Evolutionary conservation across 148 eudicot species (phyloP), one percentile per base, ranked within the genome.

Genomic region (Silene conica): DNA sequence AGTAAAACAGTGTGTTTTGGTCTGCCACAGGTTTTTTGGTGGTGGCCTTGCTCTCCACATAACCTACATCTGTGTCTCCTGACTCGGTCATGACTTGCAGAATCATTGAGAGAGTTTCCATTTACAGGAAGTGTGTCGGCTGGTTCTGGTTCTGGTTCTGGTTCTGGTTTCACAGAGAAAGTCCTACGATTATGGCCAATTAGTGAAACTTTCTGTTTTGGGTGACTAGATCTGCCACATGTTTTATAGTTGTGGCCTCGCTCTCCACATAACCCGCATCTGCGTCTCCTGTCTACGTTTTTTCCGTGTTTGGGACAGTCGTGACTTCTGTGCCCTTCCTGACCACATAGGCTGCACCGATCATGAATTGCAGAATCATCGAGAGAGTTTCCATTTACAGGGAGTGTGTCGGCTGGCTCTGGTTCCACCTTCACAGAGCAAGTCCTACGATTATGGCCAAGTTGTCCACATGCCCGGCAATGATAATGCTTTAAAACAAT

Each of bases 41-140:
- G 90, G 76, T 95, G 98, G 31, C 98, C 97, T 69, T 80, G 86
- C 71, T 86, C 80, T 46, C 96, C 92, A 61, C 98, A 95, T 14
- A 86, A 26, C 60, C 82, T 79, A 76, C 99, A 95, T 70, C 61
- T 87, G 85, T 83, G 84, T 62, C 85, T 78, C 73, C n/a, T n/a
- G n/a, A n/a, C n/a, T n/a, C 69, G 72, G 21, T n/a, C 25, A 22
- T 23, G 65, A 61, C 65, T 61, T 5, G 28, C 5, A 45, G 34
- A 48, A 8, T 45, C 38, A 45, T 46, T 18, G 7, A 6, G 34
- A 20, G 57, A 14, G 68, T 13, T 41, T 41, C 57, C 67, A 61
- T 73, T 34, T 21, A 21, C 46, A 4, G 21, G 15, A 25, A 14
- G 34, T 4, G 26, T 73, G n/a, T 10, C 54, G 4, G 52, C 46